These are phyloP conservation scores for Aspergillus sp. DNA, from an alignment of 2,329 filamentous ascomycete genomes.

Conservation along the genomic window DNA sequence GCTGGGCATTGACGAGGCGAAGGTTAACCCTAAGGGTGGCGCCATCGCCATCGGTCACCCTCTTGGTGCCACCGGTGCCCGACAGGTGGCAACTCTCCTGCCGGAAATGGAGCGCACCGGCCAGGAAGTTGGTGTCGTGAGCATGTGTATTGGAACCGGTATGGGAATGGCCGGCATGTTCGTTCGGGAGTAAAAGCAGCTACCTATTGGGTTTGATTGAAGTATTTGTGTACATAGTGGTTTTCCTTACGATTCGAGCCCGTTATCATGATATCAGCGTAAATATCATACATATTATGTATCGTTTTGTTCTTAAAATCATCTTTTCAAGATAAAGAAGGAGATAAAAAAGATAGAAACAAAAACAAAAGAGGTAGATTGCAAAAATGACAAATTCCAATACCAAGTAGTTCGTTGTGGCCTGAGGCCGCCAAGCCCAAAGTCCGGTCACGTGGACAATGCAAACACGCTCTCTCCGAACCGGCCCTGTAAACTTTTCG, in stretches of 20 bases:
- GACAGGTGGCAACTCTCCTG: constrained; percentile 76
- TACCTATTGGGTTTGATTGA: constrained; percentile 5
- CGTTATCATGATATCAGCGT: constrained; percentile 19
- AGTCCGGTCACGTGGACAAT: constrained; percentile 25
- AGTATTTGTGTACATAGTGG: background rate
- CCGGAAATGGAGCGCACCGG: constrained; percentile 65
- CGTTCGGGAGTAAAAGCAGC: constrained; percentile 56
- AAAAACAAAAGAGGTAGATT: background rate
- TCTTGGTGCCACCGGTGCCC: constrained; percentile 80
- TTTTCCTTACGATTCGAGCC: constrained; percentile 6
- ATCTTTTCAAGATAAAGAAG: background rate
- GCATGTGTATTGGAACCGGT: constrained; percentile 86
- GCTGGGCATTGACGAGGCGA: constrained; percentile 58
- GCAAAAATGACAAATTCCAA: background rate
- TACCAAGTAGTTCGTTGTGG: background rate
- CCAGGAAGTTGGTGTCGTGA: constrained; percentile 77
- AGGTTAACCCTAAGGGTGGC: constrained; percentile 88
- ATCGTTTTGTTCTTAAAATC: background rate
- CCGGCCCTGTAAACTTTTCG: constrained; percentile 19
- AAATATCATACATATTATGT: constrained; percentile 15
- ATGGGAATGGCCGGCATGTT: constrained; percentile 73
- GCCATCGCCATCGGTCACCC: constrained; percentile 94
- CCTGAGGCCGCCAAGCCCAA: constrained; percentile 8
- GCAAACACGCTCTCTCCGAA: constrained; percentile 5
- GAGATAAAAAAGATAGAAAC: background rate